Evolutionary conservation across 345 rosid species (phyloP), one percentile per base, ranked within the genome.

Genomic region (Conringia planisiliqua): DNA sequence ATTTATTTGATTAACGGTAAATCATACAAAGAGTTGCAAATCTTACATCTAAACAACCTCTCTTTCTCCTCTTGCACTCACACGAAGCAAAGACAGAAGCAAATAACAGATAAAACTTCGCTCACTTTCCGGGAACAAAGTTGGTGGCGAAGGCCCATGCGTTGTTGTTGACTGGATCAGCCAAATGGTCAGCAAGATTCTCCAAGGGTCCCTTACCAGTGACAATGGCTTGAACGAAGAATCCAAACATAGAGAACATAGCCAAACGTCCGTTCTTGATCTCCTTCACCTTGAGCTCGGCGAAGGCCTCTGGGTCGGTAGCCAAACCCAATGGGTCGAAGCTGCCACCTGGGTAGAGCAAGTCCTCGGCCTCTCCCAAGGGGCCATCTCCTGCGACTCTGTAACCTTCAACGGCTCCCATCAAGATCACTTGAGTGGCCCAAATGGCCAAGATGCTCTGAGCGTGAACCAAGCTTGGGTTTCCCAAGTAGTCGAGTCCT

Each of bases 371-470:
- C 66, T 86, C 83, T 8, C 87, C 83, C 17, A 86, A 74, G 0
- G 85, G 86, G 10, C 87, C 82, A 10, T 74, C 2, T 5, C 92
- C 94, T 0, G 92, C 95, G 42, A 86, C 69, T 33, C 92, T 79
- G 86, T 87, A 91, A 9, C 97, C 93, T 85, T 91, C 97, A 2
- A 89, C 89, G 0, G 93, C 91, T 1, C 93, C 95, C 95, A 89
- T 91, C 83, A 90, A 52, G 80, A 85, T 57, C 12, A 87, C 96
- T 14, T 90, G 91, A 60, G 67, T 54, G 1, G 95, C 95, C 95
- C 91, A 91, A 27, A 91, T 91, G 9, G 97, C 95, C 74, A 89
- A 62, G 60, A 91, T 85, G 85, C 95, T 91, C 30, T 87, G 91
- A 3, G 97, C 95, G 11, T 87, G 95, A 58, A 89, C 74, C 86